Percentiles rank a stretch among this genome's conserved stretches.
Evolutionary conservation across 768 basidiomycete genomes (phyloP).

Genomic region (Mycena filopes): DNA sequence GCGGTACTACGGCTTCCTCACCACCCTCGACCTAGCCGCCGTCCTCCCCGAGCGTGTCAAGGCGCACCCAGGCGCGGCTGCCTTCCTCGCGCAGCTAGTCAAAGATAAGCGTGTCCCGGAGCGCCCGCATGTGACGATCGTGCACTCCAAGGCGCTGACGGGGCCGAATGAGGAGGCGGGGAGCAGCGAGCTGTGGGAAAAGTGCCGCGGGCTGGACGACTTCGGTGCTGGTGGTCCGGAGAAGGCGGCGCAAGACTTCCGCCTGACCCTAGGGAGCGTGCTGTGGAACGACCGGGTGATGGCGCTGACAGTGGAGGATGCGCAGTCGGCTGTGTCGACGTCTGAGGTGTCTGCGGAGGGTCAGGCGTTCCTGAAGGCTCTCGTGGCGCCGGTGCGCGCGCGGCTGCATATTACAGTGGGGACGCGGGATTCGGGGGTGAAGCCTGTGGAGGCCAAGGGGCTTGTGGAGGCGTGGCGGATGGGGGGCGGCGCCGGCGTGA

Average conservation of each 20-base stretch:
- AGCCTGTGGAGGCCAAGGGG: constrained; percentile 74
- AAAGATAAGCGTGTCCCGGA: constrained; percentile 56
- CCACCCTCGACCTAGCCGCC: constrained; percentile 73
- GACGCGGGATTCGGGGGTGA: constrained; percentile 61
- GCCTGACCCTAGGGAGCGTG: constrained; percentile 67
- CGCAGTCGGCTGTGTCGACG: constrained; percentile 50
- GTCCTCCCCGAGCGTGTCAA: constrained; percentile 44
- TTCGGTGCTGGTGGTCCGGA: constrained; percentile 37
- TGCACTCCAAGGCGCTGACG: constrained; percentile 66
- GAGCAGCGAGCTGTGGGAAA: constrained; percentile 54
- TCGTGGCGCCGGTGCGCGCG: constrained; percentile 59
- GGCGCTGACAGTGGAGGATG: constrained; percentile 76
- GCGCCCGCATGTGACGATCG: constrained; percentile 88
- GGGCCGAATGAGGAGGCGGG: not conserved
- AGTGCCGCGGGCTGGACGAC: constrained; percentile 57
- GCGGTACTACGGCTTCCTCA: constrained; percentile 83
- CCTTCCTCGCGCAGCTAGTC: constrained; percentile 62
- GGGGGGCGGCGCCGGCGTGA: not conserved
- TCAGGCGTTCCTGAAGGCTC: constrained; percentile 55
- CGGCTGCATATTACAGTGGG: constrained; percentile 91
- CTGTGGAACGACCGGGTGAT: constrained; percentile 85
- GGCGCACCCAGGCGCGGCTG: constrained; percentile 49
- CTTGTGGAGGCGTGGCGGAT: constrained; percentile 67
- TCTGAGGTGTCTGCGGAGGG: constrained; percentile 46
- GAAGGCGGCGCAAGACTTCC: constrained; percentile 47